These are phyloP conservation scores for Beta macrorhiza DNA, from an alignment of 179 eudicot genomes.

Conservation along the genomic window DNA sequence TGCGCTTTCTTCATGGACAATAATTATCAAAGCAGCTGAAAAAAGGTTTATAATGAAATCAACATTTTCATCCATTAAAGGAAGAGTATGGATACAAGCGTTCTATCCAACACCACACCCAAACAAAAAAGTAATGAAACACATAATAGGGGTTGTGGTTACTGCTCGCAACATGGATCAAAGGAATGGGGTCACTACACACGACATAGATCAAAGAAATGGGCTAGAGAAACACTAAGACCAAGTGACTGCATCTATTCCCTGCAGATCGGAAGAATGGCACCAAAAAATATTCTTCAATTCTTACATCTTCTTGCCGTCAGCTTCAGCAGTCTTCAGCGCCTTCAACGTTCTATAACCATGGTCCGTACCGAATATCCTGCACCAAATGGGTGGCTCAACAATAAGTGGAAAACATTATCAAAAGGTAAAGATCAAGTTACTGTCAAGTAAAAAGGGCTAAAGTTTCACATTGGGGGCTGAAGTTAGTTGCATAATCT, in stretches of 20 bases:
- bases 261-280: background rate
- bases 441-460: background rate
- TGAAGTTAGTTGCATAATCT: too few relatives aligned
- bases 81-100: constrained; percentile 17
- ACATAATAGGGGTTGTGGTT: constrained; percentile 13
- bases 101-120: constrained; percentile 13
- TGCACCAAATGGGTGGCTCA: constrained; percentile 21
- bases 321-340: constrained; percentile 50
- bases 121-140: constrained; percentile 17
- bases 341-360: constrained; percentile 85
- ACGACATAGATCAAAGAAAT: constrained; percentile 19
- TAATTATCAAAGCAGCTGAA: background rate
- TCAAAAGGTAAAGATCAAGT: background rate
- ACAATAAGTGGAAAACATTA: background rate
- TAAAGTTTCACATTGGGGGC: too few relatives aligned
- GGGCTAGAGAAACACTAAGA: constrained; percentile 1
- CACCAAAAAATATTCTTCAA: constrained; percentile 10
- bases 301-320: constrained; percentile 40
- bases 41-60: background rate
- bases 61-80: constrained; percentile 14
- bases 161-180: constrained; percentile 5
- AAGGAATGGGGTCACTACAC: constrained; percentile 20
- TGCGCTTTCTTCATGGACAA: too few relatives aligned
- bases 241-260: constrained; percentile 2
- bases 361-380: constrained; percentile 77